Base-by-base conservation (phyloP, 116 monocot genomes). In the Cymodocea nodosa region DNA sequence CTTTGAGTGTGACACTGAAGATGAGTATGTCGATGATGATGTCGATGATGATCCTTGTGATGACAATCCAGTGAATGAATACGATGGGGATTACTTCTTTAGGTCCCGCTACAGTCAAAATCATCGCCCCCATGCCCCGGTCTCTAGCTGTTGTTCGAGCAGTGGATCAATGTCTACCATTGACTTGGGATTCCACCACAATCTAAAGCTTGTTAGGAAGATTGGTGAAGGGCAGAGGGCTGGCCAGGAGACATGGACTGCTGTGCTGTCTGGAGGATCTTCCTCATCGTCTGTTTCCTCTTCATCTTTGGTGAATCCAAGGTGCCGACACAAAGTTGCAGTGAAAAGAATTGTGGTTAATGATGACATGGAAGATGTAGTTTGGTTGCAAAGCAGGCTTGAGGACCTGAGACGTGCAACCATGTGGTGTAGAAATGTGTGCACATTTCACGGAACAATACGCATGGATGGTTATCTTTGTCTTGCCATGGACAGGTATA, bases 401-500 rank as follows among this genome's bases (percentile, higher is more conserved):
- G 92, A 91, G 55, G 79, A 51, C 17, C 73, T 91, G 62, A 68
- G 79, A 4, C 79, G 80, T 14, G 60, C 75, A 0, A 78, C 97
- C 2, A 91, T 88, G 86, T 98, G 97, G 97, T 98, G 92, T 55
- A 80, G 92, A 80, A 91, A 92, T 66, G 92, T 91, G 14, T 91
- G 92, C 64, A 68, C 84, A 1, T 98, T 91, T 68, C 97, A 98
- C 58, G 97, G 97, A 17, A 82, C 65, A 0, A 78, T 82, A 2
- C 73, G 79, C 56, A 81, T 79, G 52, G 92, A 86, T 54, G 82
- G 71, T 22, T 66, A 88, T 64, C 80, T 98, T 30, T 98, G 90
- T 60, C 81, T 98, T 11, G 65, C 91, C 34, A 88, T 98, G 97
- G 97, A 98, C 72, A 73, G 80, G 61, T 91, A 84, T 55, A 70